A percentile compares a stretch with the other conserved stretches of the same genome.
These are phyloP conservation scores for Fusarium ramigenum DNA, from an alignment of 2,329 filamentous ascomycete genomes.

Conservation along the genomic window DNA sequence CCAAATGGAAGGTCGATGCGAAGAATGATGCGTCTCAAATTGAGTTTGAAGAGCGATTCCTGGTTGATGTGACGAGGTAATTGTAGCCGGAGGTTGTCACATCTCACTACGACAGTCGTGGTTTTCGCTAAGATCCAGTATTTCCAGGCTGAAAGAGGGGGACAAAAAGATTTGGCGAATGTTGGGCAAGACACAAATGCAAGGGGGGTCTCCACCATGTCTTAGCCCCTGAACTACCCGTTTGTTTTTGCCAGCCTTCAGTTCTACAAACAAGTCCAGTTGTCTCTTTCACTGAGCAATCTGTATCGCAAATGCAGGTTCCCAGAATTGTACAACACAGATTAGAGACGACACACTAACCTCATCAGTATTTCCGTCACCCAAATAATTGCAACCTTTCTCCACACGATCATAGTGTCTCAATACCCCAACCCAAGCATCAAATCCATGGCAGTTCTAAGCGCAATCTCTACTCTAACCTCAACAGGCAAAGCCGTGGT, in stretches of 20 bases:
- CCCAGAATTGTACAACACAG: background rate
- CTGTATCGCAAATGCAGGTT: background rate
- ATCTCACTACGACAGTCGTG: background rate
- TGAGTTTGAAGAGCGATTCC: background rate
- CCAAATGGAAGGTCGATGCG: slow-evolving; percentile 28
- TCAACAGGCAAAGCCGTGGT: background rate
- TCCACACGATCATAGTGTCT: background rate
- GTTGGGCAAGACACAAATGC: background rate
- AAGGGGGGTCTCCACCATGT: background rate
- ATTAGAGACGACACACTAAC: background rate
- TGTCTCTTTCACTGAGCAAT: background rate
- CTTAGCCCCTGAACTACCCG: background rate
- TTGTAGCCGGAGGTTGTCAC: slow-evolving; percentile 29
- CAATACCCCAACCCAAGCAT: background rate
- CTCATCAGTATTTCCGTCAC: background rate
- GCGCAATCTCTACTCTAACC: slow-evolving; percentile 15
- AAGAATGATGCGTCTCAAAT: slow-evolving; percentile 1
- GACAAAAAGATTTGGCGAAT: background rate
- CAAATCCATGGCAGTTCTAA: slow-evolving; percentile 16
- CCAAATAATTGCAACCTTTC: background rate
- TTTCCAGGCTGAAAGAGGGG: background rate
- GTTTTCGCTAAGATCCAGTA: background rate
- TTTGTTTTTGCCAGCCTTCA: background rate
- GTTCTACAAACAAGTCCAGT: background rate
- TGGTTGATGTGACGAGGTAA: background rate